These are phyloP conservation scores for Magnolia kwangsiensis DNA, from an alignment of 164 flowering plant genomes.

Conservation along the genomic window DNA sequence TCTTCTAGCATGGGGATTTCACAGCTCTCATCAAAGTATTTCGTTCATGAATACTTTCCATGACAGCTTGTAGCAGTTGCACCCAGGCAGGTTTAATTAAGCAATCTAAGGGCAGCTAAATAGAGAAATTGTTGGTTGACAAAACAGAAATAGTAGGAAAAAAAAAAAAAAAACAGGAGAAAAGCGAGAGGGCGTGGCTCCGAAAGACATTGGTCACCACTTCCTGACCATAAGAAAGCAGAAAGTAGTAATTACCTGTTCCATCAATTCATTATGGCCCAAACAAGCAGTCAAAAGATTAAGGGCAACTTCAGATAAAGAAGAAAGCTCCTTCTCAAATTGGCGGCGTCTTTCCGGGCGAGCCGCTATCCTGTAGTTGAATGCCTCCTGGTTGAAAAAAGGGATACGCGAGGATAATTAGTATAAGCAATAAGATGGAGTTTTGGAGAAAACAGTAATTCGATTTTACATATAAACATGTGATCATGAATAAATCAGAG, in stretches of 20 bases:
- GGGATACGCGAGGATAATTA: background rate
- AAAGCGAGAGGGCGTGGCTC: background rate
- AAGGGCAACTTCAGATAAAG: conserved; percentile 71
- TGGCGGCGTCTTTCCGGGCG: conserved; percentile 95
- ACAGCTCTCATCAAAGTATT: background rate
- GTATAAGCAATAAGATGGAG: background rate
- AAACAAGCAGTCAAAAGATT: conserved; percentile 75
- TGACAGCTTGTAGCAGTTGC: background rate
- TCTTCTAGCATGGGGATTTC: no score
- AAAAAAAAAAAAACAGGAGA: background rate
- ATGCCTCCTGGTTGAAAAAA: conserved; percentile 59
- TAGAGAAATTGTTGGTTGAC: background rate
- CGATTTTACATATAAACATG: background rate
- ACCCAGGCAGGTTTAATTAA: no score
- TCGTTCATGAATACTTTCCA: background rate
- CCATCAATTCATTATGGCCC: conserved; percentile 66
- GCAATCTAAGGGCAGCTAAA: background rate
- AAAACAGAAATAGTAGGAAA: background rate
- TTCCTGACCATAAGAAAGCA: background rate
- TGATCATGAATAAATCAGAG: background rate
- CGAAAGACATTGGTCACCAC: background rate
- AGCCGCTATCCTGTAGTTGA: conserved; percentile 87
- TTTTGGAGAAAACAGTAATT: background rate
- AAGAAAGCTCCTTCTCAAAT: conserved; percentile 85
- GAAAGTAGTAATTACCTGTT: conserved; percentile 52